phyloP scores from a whole-genome alignment of 116 monocot species.

The Zostera marina region DNA sequence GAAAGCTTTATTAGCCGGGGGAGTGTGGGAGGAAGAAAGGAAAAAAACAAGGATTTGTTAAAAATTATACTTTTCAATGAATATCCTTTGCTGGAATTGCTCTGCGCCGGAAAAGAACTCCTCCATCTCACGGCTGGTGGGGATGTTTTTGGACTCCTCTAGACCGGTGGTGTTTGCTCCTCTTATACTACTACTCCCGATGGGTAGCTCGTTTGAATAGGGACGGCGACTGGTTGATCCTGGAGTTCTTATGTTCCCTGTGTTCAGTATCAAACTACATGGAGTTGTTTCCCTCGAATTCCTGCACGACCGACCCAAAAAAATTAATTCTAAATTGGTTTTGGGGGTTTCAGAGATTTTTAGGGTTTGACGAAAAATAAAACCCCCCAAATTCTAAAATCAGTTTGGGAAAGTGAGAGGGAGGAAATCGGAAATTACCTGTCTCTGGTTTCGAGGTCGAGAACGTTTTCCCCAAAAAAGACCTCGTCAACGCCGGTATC shows the following conservation, averaged over 20 bases:
- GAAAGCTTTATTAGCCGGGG: too few relatives aligned
- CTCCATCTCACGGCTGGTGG: conserved; percentile 40
- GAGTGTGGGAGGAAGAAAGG: not conserved
- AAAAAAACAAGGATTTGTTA: not conserved
- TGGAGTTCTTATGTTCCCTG: conserved; percentile 27
- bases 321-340: too few relatives aligned
- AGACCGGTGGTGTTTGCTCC: conserved; percentile 3
- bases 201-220: conserved; percentile 2
- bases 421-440: conserved; percentile 20
- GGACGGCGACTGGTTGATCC: conserved; percentile 26
- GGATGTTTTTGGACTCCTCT: conserved; percentile 7
- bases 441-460: conserved; percentile 19
- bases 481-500: conserved; percentile 19
- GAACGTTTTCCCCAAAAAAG: conserved; percentile 26
- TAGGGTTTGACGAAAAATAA: not conserved
- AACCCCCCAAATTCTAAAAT: not conserved
- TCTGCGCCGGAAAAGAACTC: conserved; percentile 49
- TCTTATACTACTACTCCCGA: conserved; percentile 11
- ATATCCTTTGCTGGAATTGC: conserved; percentile 29
- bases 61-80: conserved; percentile 40
- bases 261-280: conserved; percentile 33
- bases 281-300: conserved; percentile 61
- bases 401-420: not conserved
- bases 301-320: conserved; percentile 12
- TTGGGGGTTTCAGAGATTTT: too few relatives aligned